phyloP scores from a whole-genome alignment of 306 rosid genomes.

The Benincasa hispida region DNA sequence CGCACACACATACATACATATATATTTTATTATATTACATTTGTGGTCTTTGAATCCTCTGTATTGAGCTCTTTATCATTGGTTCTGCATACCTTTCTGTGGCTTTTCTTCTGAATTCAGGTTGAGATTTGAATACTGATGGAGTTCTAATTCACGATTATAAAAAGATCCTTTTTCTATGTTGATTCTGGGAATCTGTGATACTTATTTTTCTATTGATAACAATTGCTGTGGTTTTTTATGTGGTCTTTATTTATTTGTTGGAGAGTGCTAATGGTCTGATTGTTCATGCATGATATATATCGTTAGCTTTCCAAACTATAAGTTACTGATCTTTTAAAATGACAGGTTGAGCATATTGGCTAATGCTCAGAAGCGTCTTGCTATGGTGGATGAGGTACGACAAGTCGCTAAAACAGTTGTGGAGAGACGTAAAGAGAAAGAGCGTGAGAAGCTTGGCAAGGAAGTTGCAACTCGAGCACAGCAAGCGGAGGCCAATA shows the following conservation, averaged over 20 bases:
- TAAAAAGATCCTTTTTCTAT: not conserved
- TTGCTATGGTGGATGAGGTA: constrained; percentile 67
- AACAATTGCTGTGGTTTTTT: not conserved
- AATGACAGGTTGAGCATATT: constrained; percentile 63
- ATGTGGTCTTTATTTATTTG: not conserved
- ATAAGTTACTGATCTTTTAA: not conserved
- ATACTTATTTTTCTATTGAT: not conserved
- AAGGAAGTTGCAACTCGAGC: constrained; percentile 71
- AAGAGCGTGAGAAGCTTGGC: constrained; percentile 59
- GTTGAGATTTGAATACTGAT: not conserved
- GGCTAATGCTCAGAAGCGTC: constrained; percentile 70
- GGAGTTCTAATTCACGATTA: not conserved
- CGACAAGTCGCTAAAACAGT: constrained; percentile 84
- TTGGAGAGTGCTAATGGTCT: not conserved
- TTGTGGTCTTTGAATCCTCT: not conserved
- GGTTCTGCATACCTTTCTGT: not conserved
- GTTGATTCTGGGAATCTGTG: not conserved
- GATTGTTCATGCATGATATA: not conserved
- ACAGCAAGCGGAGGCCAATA: constrained; percentile 83
- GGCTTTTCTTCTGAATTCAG: not conserved
- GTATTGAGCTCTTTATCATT: not conserved
- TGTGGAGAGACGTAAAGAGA: constrained; percentile 58
- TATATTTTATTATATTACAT: not conserved
- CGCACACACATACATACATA: too few relatives aligned
- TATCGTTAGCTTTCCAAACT: not conserved